phyloP scores from a whole-genome alignment of 2,329 filamentous ascomycete genomes.

The Endoconidiophora polonica region DNA sequence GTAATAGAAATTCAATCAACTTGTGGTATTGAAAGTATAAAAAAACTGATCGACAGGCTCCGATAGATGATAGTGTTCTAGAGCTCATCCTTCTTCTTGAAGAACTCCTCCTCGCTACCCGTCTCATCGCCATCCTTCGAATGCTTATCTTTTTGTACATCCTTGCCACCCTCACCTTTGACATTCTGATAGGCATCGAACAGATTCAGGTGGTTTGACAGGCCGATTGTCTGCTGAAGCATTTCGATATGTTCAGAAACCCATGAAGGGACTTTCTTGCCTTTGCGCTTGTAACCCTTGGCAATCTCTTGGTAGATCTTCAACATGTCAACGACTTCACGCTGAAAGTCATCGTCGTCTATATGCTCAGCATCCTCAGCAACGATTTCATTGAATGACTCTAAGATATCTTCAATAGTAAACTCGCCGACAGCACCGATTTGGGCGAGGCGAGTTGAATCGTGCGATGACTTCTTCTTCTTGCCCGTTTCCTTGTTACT shows the following conservation, averaged over 20 bases:
- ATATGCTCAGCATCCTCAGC: conserved; percentile 52
- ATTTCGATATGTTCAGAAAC: conserved; percentile 4
- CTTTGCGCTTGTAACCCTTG: conserved; percentile 11
- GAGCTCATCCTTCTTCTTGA: conserved; percentile 31
- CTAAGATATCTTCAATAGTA: neutral
- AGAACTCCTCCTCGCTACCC: conserved; percentile 35
- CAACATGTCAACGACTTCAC: conserved; percentile 6
- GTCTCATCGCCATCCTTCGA: conserved; percentile 15
- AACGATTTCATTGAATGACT: conserved; percentile 38
- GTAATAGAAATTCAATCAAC: neutral
- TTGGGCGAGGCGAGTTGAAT: neutral
- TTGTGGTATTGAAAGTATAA: neutral
- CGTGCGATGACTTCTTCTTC: neutral
- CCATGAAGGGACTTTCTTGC: conserved; percentile 14
- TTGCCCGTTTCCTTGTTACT: conserved; percentile 23
- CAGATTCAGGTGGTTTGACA: conserved; percentile 21
- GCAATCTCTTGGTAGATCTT: conserved; percentile 18
- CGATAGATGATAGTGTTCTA: conserved; percentile 17
- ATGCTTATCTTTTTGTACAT: neutral
- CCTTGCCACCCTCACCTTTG: neutral
- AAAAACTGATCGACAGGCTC: neutral
- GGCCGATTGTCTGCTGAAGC: conserved; percentile 48
- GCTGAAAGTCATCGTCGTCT: conserved; percentile 20
- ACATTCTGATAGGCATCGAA: conserved; percentile 3
- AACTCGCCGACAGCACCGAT: neutral